phyloP scores from a whole-genome alignment of 2,329 filamentous ascomycete genomes.

The Lithohypha guttulata region DNA sequence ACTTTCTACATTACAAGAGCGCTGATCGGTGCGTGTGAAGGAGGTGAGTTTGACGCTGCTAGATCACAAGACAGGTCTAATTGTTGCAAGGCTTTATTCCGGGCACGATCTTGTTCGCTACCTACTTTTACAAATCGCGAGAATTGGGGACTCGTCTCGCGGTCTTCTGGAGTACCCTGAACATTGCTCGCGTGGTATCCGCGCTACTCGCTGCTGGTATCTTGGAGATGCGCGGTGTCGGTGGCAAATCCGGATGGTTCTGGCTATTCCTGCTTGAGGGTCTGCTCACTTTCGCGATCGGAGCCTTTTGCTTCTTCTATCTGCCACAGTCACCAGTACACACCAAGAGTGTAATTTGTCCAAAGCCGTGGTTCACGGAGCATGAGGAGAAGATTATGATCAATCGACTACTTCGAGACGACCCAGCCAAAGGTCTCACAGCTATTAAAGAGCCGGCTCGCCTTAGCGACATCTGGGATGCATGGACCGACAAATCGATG shows the following conservation, averaged over 20 bases:
- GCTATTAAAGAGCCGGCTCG: slow-evolving; percentile 6
- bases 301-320: slow-evolving; percentile 47
- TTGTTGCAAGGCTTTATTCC: slow-evolving; percentile 51
- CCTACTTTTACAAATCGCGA: slow-evolving; percentile 61
- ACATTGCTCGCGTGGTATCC: slow-evolving; percentile 19
- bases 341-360: slow-evolving; percentile 37
- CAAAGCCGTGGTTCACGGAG: slow-evolving; percentile 49
- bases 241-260: slow-evolving; percentile 35
- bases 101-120: slow-evolving; percentile 23
- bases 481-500: slow-evolving; percentile 49
- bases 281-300: slow-evolving; percentile 44
- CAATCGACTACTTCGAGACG: slow-evolving; percentile 49
- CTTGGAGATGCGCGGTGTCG: slow-evolving; percentile 28
- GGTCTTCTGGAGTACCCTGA: slow-evolving; percentile 59
- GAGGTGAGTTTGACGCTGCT: too few relatives aligned
- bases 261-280: slow-evolving; percentile 25
- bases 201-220: slow-evolving; percentile 20
- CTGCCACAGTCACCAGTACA: slow-evolving; percentile 55
- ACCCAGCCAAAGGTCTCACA: slow-evolving; percentile 42
- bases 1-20: slow-evolving; percentile 31
- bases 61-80: too few relatives aligned
- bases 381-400: slow-evolving; percentile 51
- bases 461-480: slow-evolving; percentile 42
- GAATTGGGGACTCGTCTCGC: slow-evolving; percentile 59
- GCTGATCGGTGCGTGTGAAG: slow-evolving; percentile 38